phyloP scores from a whole-genome alignment of 2,329 filamentous ascomycete genomes.

The Fusarium sp. region DNA sequence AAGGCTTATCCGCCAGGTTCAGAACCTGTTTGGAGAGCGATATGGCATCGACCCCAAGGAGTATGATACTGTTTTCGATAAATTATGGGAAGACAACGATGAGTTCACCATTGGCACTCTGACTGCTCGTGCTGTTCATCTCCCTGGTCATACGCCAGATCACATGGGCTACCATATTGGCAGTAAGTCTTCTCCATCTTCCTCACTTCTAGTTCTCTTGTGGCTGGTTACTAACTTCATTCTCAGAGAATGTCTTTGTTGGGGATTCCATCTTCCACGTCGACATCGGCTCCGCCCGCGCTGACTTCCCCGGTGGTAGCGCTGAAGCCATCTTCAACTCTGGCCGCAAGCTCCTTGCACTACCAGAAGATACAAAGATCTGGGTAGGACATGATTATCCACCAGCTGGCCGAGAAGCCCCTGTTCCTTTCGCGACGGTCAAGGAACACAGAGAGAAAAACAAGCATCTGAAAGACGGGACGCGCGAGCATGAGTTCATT shows the following conservation, averaged over 20 bases:
- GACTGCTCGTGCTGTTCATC: slow-evolving; percentile 60
- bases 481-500: slow-evolving; percentile 59
- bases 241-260: slow-evolving; percentile 59
- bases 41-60: slow-evolving; percentile 61
- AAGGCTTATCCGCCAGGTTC: slow-evolving; percentile 63
- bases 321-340: slow-evolving; percentile 59
- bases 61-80: slow-evolving; percentile 61
- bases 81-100: slow-evolving; percentile 66
- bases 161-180: slow-evolving; percentile 70
- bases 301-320: slow-evolving; percentile 66
- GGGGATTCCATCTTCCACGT: slow-evolving; percentile 66
- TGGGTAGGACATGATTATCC: slow-evolving; percentile 68
- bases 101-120: slow-evolving; percentile 62
- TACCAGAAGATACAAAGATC: slow-evolving; percentile 59
- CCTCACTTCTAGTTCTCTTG: no score
- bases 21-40: slow-evolving; percentile 59
- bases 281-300: slow-evolving; percentile 64
- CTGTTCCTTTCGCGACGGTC: slow-evolving; percentile 59
- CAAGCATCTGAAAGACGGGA: slow-evolving; percentile 59
- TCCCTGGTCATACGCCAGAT: slow-evolving; percentile 71
- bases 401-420: slow-evolving; percentile 50
- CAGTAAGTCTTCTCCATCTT: slow-evolving; percentile 41
- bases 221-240: neutral
- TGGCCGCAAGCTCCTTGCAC: slow-evolving; percentile 54
- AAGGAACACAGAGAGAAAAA: slow-evolving; percentile 59